These are phyloP conservation scores for Aphanomyces euteiches DNA, from an alignment of 352 stramenopile species.

Conservation along the genomic window DNA sequence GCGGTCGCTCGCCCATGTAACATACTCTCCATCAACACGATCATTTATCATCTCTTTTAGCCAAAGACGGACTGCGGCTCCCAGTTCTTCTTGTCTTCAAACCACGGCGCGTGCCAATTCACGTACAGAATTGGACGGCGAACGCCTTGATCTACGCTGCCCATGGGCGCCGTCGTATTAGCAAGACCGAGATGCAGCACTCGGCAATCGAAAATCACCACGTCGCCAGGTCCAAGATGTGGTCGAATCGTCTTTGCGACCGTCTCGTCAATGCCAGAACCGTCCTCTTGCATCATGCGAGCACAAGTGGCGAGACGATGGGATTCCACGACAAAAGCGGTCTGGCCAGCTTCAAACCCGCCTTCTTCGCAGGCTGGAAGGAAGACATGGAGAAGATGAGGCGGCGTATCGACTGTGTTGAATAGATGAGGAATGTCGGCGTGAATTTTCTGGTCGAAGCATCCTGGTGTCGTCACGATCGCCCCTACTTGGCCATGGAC, in stretches of 20 bases:
- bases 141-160: slow-evolving; percentile 5
- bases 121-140: slow-evolving; percentile 25
- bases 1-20: slow-evolving; percentile 30
- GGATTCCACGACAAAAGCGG: slow-evolving; percentile 22
- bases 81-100: slow-evolving; percentile 31
- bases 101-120: slow-evolving; percentile 27
- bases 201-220: slow-evolving; percentile 24
- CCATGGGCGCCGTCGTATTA: slow-evolving; percentile 12
- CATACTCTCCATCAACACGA: slow-evolving; percentile 39
- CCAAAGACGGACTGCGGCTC: slow-evolving; percentile 16
- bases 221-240: slow-evolving; percentile 7
- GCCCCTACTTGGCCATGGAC: slow-evolving; percentile 7
- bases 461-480: slow-evolving; percentile 23
- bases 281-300: slow-evolving; percentile 19
- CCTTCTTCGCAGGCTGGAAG: slow-evolving; percentile 12
- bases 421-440: slow-evolving; percentile 26
- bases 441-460: slow-evolving; percentile 27
- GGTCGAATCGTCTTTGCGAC: slow-evolving; percentile 24
- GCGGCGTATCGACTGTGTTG: slow-evolving; percentile 22
- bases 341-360: slow-evolving; percentile 16
- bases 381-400: slow-evolving; percentile 22
- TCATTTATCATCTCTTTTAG: not conserved
- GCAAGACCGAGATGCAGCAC: slow-evolving; percentile 20
- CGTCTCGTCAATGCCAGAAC: not conserved
- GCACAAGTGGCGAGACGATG: slow-evolving; percentile 21